Evolutionary conservation across 2,329 filamentous ascomycete species (phyloP).

Genomic region (Fusarium caatingaense): DNA sequence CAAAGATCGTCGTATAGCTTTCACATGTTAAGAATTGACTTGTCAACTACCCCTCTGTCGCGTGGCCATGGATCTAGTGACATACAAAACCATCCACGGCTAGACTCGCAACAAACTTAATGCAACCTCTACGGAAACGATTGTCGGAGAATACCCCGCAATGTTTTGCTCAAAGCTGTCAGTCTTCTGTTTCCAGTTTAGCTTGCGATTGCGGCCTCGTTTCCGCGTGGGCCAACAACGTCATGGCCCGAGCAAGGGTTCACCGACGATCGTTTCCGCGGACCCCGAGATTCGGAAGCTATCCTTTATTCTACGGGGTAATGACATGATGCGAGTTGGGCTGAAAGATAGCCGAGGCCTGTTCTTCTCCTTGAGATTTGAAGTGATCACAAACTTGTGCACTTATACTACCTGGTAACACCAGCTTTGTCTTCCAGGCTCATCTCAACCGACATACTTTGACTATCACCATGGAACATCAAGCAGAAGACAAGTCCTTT

Average conservation of each 20-base stretch:
- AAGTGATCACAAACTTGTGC: neutral
- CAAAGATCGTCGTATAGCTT: neutral
- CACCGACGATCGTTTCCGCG: neutral
- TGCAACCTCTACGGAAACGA: neutral
- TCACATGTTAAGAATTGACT: slow-evolving; percentile 17
- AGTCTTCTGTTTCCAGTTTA: slow-evolving; percentile 19
- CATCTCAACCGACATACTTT: neutral
- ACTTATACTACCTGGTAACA: too few relatives aligned
- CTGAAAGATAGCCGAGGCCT: neutral
- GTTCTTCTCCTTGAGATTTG: neutral
- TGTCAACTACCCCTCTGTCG: slow-evolving; percentile 8
- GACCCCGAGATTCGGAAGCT: neutral
- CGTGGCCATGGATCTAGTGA: slow-evolving; percentile 10
- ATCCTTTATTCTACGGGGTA: neutral
- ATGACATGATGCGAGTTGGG: neutral
- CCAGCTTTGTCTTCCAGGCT: neutral
- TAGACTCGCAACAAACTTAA: neutral
- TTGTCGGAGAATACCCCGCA: slow-evolving; percentile 29
- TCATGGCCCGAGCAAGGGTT: neutral
- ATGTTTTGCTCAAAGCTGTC: neutral
- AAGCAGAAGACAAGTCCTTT: slow-evolving; percentile 16
- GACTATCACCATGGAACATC: slow-evolving; percentile 10
- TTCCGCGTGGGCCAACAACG: slow-evolving; percentile 5
- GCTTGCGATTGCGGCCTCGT: slow-evolving; percentile 27
- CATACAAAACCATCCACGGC: neutral